Evolutionary conservation across 1,139 yeast species (phyloP), one percentile per base, ranked within the genome.

Genomic region (Saccharomyces hybrid): DNA sequence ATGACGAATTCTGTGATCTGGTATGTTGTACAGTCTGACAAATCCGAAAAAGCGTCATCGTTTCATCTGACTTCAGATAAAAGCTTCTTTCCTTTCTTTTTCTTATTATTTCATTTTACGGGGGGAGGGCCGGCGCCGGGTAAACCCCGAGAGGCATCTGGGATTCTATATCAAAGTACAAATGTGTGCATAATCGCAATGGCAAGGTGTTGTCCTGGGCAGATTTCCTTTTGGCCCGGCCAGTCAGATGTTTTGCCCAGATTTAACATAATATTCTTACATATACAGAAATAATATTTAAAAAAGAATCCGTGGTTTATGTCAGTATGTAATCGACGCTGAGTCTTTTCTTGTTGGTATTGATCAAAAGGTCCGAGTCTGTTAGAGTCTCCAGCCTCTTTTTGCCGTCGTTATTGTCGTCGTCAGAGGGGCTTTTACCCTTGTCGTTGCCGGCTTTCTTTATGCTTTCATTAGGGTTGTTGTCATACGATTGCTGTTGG

Each of bases 301-400:
- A 31, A 31, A 31, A 31, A 31, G 34, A 31, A 31, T 31, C 14
- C 14, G 1, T 31, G 34, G 34, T n/a, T n/a, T 4, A 48, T 31
- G 51, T 26, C 34, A 48, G 44, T 31, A 48, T 48, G 41, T 48
- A 48, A 21, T 48, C 32, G n/a, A 48, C 51, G 19, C 51, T 29
- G 14, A 26, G 60, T 52, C 48, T 47, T 46, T 48, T 51, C 44
- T 38, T 38, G 51, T 51, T 55, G 52, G 42, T 51, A 52, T 48
- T 48, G 53, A 28, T 47, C 53, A 38, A 50, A 51, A 47, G 47
- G 53, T 28, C 49, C 48, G 50, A 31, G 21, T 29, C 32, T n/a
- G 50, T 14, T 31, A 27, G n/a, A n/a, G 24, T 9, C 5, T 7
- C 51, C 24, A 21, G 12, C 48, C 31, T 38, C 46, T 50, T 19